Percentiles rank a stretch among this genome's conserved stretches.
phyloP scores from a whole-genome alignment of 148 eudicot genomes.

The Diospyros lotus region DNA sequence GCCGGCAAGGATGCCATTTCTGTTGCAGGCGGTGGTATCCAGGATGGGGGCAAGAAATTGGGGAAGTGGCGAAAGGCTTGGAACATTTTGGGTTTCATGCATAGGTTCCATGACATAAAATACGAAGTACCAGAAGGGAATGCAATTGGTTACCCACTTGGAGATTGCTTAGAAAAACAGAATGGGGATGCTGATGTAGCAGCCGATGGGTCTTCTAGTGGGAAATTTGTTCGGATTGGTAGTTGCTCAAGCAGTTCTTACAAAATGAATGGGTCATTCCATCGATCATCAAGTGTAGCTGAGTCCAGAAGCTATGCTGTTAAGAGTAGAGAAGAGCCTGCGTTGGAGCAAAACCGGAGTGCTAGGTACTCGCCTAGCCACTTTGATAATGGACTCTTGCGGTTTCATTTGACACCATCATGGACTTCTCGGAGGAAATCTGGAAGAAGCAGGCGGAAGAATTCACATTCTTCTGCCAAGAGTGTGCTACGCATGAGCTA shows the following conservation, averaged over 20 bases:
- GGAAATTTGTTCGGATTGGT: slow-evolving; percentile 35
- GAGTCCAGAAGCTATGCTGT: slow-evolving; percentile 22
- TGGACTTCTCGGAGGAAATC: slow-evolving; percentile 58
- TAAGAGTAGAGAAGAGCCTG: slow-evolving; percentile 31
- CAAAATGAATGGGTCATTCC: slow-evolving; percentile 20
- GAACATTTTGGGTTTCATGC: slow-evolving; percentile 51
- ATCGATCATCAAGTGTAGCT: slow-evolving; percentile 28
- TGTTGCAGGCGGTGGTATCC: slow-evolving; percentile 25
- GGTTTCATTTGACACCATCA: slow-evolving; percentile 77
- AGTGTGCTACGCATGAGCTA: slow-evolving; percentile 36
- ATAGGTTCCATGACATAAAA: slow-evolving; percentile 31
- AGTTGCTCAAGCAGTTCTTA: slow-evolving; percentile 30
- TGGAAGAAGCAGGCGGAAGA: slow-evolving; percentile 48
- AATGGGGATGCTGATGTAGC: slow-evolving; percentile 17
- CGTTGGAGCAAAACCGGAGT: slow-evolving; percentile 43
- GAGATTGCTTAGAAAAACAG: slow-evolving; percentile 20
- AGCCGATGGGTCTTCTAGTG: slow-evolving; percentile 12
- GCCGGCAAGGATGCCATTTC: slow-evolving; percentile 32
- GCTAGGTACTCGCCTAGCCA: slow-evolving; percentile 38
- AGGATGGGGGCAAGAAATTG: slow-evolving; percentile 41
- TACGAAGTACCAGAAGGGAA: slow-evolving; percentile 15
- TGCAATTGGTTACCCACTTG: slow-evolving; percentile 3
- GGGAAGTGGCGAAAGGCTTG: slow-evolving; percentile 59
- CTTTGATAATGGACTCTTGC: slow-evolving; percentile 46
- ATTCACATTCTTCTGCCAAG: slow-evolving; percentile 39